Conservation (phyloP, 1,284 basidiomycete species). For the Marasmius fiardii region DNA sequence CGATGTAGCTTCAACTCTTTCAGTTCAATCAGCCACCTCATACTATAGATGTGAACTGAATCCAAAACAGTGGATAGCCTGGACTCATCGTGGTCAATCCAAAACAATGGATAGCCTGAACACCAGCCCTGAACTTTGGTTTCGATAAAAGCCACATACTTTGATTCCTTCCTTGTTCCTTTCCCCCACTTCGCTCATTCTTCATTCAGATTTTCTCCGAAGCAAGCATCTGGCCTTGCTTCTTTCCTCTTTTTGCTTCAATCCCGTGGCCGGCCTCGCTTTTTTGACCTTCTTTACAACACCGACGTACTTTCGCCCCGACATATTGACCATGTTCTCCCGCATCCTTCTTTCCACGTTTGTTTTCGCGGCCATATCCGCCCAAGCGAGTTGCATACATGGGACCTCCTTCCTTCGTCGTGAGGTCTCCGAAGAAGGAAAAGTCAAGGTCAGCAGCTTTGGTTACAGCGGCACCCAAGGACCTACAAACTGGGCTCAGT, state of each 20-base stretch:
- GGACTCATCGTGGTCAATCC: no score
- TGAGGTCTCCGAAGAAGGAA: slow-evolving; percentile 9
- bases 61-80: no score
- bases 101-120: neutral
- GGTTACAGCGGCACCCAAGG: slow-evolving; percentile 15
- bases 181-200: neutral
- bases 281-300: neutral
- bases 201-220: no score
- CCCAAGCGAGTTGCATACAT: neutral
- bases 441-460: slow-evolving; percentile 16
- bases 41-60: no score
- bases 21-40: no score
- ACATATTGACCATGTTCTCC: neutral
- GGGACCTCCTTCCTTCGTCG: slow-evolving; percentile 1
- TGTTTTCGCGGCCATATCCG: neutral
- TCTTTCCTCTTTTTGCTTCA: neutral
- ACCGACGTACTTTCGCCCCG: neutral
- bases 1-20: neutral
- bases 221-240: neutral
- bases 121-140: neutral
- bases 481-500: slow-evolving; percentile 18
- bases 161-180: neutral
- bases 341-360: neutral
- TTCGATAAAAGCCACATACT: neutral
- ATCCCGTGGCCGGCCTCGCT: neutral